These are phyloP conservation scores for Letharia columbiana DNA, from an alignment of 495 filamentous ascomycete species.

Conservation along the genomic window DNA sequence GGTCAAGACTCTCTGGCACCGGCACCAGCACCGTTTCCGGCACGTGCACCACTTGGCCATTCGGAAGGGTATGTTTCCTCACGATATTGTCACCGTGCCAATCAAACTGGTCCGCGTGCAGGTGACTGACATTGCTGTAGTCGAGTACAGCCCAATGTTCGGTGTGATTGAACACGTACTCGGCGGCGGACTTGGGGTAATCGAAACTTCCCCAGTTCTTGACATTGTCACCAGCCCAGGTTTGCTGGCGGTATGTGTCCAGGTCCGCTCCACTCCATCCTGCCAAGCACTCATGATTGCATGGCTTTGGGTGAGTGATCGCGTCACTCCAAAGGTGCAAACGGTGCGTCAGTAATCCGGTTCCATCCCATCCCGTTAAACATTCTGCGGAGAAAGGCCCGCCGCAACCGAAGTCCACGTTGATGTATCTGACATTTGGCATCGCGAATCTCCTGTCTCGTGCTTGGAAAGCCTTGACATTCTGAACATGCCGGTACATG, in stretches of 20 bases:
- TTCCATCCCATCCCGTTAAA: not conserved
- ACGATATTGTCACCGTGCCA: not conserved
- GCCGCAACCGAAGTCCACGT: slow-evolving; percentile 2
- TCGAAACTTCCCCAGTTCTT: not conserved
- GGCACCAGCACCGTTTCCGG: not conserved
- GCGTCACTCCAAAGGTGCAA: not conserved
- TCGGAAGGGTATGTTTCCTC: not conserved
- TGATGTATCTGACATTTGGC: not conserved
- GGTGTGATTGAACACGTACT: not conserved
- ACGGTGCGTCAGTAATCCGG: not conserved
- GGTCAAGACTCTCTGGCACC: not conserved
- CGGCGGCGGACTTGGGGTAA: not conserved
- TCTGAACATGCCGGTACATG: not conserved
- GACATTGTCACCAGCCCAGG: not conserved
- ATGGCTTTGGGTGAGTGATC: not conserved
- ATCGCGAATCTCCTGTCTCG: not conserved
- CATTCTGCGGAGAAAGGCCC: slow-evolving; percentile 3
- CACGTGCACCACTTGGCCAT: not conserved
- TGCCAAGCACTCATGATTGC: not conserved
- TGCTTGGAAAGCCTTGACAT: not conserved
- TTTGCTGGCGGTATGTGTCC: not conserved
- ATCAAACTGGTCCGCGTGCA: not conserved
- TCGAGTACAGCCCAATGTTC: not conserved
- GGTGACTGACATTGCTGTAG: not conserved
- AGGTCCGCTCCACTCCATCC: not conserved